Evolutionary conservation across 2,329 filamentous ascomycete species (phyloP).

Genomic region (Exophiala sp.): DNA sequence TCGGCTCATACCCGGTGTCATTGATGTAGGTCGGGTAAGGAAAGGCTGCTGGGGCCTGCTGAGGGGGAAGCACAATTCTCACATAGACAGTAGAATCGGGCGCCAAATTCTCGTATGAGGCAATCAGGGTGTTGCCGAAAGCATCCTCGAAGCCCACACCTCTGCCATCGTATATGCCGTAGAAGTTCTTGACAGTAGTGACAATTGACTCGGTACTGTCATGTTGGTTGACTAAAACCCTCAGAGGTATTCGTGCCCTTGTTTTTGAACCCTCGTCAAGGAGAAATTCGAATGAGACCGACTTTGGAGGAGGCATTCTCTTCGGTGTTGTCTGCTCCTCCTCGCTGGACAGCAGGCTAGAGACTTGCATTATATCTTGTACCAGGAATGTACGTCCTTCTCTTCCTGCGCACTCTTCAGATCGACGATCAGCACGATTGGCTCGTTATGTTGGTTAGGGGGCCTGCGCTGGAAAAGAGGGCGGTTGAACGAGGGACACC

Average conservation of each 20-base stretch:
- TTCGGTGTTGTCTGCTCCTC: constrained; percentile 22
- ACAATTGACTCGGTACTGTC: constrained; percentile 98
- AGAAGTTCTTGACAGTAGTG: constrained; percentile 98
- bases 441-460: neutral
- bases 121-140: constrained; percentile 84
- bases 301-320: constrained; percentile 48
- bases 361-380: constrained; percentile 33
- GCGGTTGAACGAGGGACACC: no score
- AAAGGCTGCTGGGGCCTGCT: constrained; percentile 47
- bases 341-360: constrained; percentile 23
- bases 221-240: constrained; percentile 84
- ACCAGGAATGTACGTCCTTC: constrained; percentile 32
- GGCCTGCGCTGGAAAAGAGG: no score
- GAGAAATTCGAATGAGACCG: constrained; percentile 62
- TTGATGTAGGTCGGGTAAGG: constrained; percentile 45
- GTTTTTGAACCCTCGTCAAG: constrained; percentile 56
- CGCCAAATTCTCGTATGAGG: constrained; percentile 90
- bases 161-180: constrained; percentile 83
- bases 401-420: constrained; percentile 2
- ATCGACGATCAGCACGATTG: neutral
- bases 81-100: constrained; percentile 94
- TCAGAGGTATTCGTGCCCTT: constrained; percentile 61
- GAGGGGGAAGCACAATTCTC: constrained; percentile 65
- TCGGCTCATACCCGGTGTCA: constrained; percentile 50
- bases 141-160: constrained; percentile 95